These are phyloP conservation scores for Phaeosphaeria sp. DNA, from an alignment of 2,329 filamentous ascomycete species.

Conservation along the genomic window DNA sequence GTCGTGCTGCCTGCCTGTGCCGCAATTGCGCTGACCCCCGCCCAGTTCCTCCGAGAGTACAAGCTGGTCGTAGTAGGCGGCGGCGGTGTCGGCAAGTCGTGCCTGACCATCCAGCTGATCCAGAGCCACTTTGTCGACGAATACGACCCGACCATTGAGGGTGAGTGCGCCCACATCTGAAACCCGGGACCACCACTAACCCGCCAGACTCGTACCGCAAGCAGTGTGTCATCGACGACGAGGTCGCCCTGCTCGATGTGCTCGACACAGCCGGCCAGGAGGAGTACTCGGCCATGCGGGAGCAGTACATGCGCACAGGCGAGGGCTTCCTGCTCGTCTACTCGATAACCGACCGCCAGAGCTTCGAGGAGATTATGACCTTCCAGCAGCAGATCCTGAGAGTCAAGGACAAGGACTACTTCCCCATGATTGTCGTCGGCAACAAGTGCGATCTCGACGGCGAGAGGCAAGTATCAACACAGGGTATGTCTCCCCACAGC, in stretches of 20 bases:
- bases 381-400: constrained; percentile 98
- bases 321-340: constrained; percentile 98
- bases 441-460: constrained; percentile 99
- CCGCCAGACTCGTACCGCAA: constrained; percentile 96
- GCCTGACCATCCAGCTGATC: constrained; percentile 87
- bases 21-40: constrained; percentile 30
- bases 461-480: constrained; percentile 88
- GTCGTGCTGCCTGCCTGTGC: constrained; percentile 11
- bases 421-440: constrained; percentile 97
- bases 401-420: constrained; percentile 99
- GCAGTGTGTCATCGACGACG: constrained; percentile 98
- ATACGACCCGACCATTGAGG: constrained; percentile 99
- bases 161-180: constrained; percentile 56
- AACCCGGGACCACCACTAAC: background rate
- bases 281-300: constrained; percentile 98
- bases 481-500: constrained; percentile 69
- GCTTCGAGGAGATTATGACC: constrained; percentile 97
- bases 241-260: constrained; percentile 96
- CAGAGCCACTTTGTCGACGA: constrained; percentile 97
- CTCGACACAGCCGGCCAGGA: constrained; percentile 98
- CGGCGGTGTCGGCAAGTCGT: constrained; percentile 98
- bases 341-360: constrained; percentile 96
- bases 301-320: constrained; percentile 99
- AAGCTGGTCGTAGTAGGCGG: constrained; percentile 89
- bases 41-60: constrained; percentile 61